Percentiles rank a stretch among this genome's conserved stretches.
These are phyloP conservation scores for Jackrogersella minutella DNA, from an alignment of 495 filamentous ascomycete species.

Conservation along the genomic window DNA sequence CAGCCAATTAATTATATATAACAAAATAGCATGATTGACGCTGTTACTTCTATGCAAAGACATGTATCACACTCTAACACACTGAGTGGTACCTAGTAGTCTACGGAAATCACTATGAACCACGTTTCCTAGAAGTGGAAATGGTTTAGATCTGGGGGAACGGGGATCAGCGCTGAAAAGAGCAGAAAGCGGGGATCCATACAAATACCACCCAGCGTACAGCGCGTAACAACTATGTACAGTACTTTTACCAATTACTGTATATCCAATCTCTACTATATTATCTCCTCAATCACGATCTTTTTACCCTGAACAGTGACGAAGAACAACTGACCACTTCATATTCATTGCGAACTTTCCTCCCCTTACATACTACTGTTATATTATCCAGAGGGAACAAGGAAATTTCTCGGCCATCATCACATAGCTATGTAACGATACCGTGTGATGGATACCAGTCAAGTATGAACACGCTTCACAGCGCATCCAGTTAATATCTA, in stretches of 20 bases:
- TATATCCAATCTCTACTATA: no score
- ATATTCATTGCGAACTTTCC: background rate
- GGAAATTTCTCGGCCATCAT: slow-evolving; percentile 7
- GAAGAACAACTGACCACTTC: slow-evolving; percentile 1
- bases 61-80: slow-evolving; percentile 9
- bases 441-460: slow-evolving; percentile 20
- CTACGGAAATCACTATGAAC: slow-evolving; percentile 6
- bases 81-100: background rate
- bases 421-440: slow-evolving; percentile 5
- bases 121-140: slow-evolving; percentile 13
- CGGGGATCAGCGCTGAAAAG: slow-evolving; percentile 20
- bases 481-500: slow-evolving; percentile 16
- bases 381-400: background rate
- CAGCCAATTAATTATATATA: slow-evolving; percentile 1
- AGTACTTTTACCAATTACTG: slow-evolving; percentile 34
- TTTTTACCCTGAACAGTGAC: background rate
- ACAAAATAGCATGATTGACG: background rate
- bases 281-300: background rate
- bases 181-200: slow-evolving; percentile 26
- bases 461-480: slow-evolving; percentile 18
- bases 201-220: slow-evolving; percentile 9
- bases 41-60: slow-evolving; percentile 9
- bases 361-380: slow-evolving; percentile 12
- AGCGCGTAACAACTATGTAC: slow-evolving; percentile 11
- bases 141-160: slow-evolving; percentile 25